Conservation (phyloP, 2,329 filamentous ascomycete species). For the Aspergillus awamori region DNA sequence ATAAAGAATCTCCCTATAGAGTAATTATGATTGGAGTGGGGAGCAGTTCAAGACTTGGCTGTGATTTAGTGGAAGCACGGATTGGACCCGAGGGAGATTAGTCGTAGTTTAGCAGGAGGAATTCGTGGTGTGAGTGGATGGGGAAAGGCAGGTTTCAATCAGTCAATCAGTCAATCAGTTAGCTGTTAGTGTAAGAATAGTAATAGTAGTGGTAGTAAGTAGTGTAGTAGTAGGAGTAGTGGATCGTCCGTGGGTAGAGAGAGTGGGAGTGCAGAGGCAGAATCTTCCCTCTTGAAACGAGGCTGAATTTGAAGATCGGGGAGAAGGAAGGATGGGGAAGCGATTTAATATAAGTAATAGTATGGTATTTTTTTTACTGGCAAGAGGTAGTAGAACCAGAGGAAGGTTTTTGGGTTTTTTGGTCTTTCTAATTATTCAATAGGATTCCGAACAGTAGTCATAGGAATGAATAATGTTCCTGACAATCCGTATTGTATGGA, state of each 20-base stretch:
- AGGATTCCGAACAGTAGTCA: background rate
- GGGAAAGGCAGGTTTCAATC: background rate
- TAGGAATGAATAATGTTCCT: conserved; percentile 17
- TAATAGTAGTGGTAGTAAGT: too few species aligned
- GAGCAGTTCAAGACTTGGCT: conserved; percentile 16
- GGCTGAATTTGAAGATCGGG: background rate
- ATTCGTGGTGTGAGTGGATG: background rate
- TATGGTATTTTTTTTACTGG: too few species aligned
- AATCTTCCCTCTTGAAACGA: background rate
- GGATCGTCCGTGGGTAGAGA: too few species aligned
- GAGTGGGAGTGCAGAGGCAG: too few species aligned
- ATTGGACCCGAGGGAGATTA: background rate
- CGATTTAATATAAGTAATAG: background rate
- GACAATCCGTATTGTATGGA: conserved; percentile 3
- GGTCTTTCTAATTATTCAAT: background rate
- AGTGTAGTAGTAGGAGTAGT: too few species aligned
- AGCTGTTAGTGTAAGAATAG: too few species aligned
- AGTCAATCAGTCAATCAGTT: background rate
- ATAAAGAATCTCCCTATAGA: conserved; percentile 13
- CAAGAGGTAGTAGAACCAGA: too few species aligned
- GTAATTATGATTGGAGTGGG: conserved; percentile 8
- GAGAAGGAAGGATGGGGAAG: background rate
- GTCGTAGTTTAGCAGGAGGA: background rate
- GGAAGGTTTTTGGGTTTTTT: too few species aligned
- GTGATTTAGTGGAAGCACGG: conserved; percentile 11